phyloP scores from a whole-genome alignment of 2,329 filamentous ascomycete genomes.

The Colletotrichum trifolii region DNA sequence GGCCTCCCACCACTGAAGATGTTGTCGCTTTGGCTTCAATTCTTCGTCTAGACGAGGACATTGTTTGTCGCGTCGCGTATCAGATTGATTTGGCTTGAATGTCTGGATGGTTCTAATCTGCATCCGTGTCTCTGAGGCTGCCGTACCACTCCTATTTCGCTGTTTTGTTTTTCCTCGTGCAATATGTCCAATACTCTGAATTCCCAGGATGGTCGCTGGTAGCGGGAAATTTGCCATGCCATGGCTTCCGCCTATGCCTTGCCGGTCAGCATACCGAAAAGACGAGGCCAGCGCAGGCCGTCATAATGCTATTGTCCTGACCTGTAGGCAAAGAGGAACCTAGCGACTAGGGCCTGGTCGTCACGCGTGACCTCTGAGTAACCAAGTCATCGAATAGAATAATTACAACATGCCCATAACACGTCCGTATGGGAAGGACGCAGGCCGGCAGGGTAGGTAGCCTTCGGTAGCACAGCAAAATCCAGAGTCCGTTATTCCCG shows the following conservation, averaged over 20 bases:
- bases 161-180: constrained; percentile 2
- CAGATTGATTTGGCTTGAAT: constrained; percentile 22
- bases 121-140: constrained; percentile 9
- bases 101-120: background rate
- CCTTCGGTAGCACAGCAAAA: background rate
- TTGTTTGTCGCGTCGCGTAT: constrained; percentile 28
- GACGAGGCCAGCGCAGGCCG: background rate
- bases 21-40: background rate
- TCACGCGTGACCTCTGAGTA: too few species aligned
- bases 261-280: constrained; percentile 11
- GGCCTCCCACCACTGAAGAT: background rate
- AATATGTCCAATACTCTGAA: background rate
- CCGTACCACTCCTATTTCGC: background rate
- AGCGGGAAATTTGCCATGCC: constrained; percentile 28
- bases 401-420: too few species aligned
- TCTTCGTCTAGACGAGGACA: constrained; percentile 1
- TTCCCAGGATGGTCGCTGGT: constrained; percentile 27
- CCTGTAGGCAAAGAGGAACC: background rate
- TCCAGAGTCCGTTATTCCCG: constrained; percentile 8
- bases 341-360: background rate
- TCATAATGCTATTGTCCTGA: constrained; percentile 23
- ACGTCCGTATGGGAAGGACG: background rate
- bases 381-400: too few species aligned
- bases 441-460: background rate
- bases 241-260: constrained; percentile 7